Evolutionary conservation across 1,284 basidiomycete species (phyloP).

Genomic region (Pascua sp.): DNA sequence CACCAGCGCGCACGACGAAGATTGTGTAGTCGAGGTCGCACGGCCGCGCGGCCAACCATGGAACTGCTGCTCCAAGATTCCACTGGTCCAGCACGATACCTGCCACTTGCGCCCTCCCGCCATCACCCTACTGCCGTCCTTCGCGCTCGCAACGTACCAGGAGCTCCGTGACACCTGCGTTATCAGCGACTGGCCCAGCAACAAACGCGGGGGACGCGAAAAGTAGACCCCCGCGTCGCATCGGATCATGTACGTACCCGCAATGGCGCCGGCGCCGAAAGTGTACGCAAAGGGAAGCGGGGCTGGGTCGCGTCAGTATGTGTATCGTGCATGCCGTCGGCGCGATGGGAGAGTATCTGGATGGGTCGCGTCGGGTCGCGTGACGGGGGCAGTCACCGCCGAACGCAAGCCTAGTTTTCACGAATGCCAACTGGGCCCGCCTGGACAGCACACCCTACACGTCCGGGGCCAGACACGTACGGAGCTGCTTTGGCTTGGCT

Average conservation of each 20-base stretch:
- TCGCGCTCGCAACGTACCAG: constrained; percentile 72
- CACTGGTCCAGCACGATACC: not conserved
- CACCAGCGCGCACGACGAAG: not conserved
- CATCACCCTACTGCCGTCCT: not conserved
- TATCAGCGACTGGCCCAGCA: constrained; percentile 3
- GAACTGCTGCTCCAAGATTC: not conserved
- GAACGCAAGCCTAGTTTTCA: too few relatives aligned
- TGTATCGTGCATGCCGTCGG: too few relatives aligned
- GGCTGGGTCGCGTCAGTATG: too few relatives aligned
- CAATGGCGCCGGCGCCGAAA: constrained; percentile 85
- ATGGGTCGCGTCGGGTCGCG: too few relatives aligned
- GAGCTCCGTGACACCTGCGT: constrained; percentile 65
- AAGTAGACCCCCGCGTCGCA: too few relatives aligned
- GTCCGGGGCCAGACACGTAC: too few relatives aligned
- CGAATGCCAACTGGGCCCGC: too few relatives aligned
- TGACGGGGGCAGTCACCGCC: too few relatives aligned
- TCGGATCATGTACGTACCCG: constrained; percentile 53
- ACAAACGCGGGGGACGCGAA: not conserved
- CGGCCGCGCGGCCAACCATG: not conserved
- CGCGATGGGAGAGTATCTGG: too few relatives aligned
- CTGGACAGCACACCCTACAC: too few relatives aligned
- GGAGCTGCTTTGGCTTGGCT: too few relatives aligned
- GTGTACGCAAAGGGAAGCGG: constrained; percentile 75
- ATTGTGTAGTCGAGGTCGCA: too few relatives aligned
- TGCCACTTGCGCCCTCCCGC: not conserved